Evolutionary conservation across 176 grass and related monocot genomes (phyloP), one percentile per base, ranked within the genome.

Genomic region (sorghum (Sorghum bicolor)): DNA sequence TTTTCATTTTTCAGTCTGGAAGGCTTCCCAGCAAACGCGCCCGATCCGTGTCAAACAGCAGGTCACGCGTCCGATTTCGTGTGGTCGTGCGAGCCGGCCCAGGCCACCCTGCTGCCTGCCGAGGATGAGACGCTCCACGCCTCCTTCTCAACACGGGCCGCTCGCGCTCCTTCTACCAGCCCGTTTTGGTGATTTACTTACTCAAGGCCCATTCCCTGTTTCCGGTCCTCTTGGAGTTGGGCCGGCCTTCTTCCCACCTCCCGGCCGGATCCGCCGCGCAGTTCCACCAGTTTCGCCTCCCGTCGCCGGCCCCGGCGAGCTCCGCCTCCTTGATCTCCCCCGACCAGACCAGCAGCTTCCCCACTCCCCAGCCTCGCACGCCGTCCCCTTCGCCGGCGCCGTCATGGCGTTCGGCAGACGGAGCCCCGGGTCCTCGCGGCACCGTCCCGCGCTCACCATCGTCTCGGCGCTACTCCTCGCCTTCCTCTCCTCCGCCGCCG

Each of bases 391-490:
- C 85, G n/a, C 22, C 58, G 36, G 65, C 47, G 77, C 25, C 43
- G 78, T 31, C 82, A 91, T 88, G 89, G 82, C 86, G 44, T 66
- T 38, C 44, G 16, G 22, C 57, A 3, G 36, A 39, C 34, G 65
- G 75, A 53, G 34, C 31, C 48, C 25, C 5, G 58, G 45, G 24
- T 20, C 36, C 30, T 53, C 45, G 36, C 22, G 80, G 1, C 26
- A 20, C 34, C 6, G 15, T 33, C 53, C 29, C 31, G 2, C 31
- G 34, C 68, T 43, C 11, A 0, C 43, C 13, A 38, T 80, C 57
- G 30, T 80, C 30, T 1, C 28, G 22, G 1, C 4, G 63, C 15
- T 70, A 19, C 60, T 81, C 61, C 50, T 66, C 61, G 31, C 10
- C 39, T 40, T 78, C 28, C 39, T 79, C 52, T 76, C 34, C 22